A percentile compares a stretch with the other conserved stretches of the same genome.
Conservation (phyloP, 1,284 basidiomycete genomes). For the Boletus sp. region DNA sequence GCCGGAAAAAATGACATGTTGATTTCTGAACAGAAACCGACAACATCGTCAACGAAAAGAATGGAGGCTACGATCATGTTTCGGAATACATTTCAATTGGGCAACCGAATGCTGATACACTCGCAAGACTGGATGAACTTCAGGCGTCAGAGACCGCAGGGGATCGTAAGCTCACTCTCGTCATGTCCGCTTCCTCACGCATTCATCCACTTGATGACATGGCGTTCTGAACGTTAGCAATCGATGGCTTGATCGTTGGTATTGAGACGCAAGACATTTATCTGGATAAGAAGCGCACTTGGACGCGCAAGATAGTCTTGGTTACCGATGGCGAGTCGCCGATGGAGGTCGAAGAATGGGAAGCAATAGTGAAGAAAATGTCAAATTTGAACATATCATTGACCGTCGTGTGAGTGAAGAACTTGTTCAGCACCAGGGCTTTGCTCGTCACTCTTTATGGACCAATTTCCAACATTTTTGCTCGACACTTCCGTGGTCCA, state of each 20-base stretch:
- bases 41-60: constrained; percentile 65
- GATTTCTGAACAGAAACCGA: constrained; percentile 53
- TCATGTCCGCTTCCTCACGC: neutral
- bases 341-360: constrained; percentile 71
- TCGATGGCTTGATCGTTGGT: constrained; percentile 85
- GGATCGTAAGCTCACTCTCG: constrained; percentile 55
- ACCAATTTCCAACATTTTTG: neutral
- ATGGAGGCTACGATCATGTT: constrained; percentile 75
- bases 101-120: constrained; percentile 72
- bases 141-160: constrained; percentile 60
- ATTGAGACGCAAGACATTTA: constrained; percentile 72
- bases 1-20: neutral
- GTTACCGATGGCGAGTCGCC: constrained; percentile 80
- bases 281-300: constrained; percentile 64
- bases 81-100: constrained; percentile 76
- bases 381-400: constrained; percentile 55
- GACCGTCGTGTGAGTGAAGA: constrained; percentile 60
- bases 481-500: neutral
- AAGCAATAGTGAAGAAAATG: constrained; percentile 70
- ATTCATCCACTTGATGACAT: neutral
- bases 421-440: neutral
- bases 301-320: constrained; percentile 79
- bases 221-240: constrained; percentile 47
- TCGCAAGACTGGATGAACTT: constrained; percentile 71
- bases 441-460: neutral